Percentiles rank a stretch among this genome's conserved stretches.
phyloP scores from a whole-genome alignment of 345 rosid genomes.

The Pugionium dolabratum region DNA sequence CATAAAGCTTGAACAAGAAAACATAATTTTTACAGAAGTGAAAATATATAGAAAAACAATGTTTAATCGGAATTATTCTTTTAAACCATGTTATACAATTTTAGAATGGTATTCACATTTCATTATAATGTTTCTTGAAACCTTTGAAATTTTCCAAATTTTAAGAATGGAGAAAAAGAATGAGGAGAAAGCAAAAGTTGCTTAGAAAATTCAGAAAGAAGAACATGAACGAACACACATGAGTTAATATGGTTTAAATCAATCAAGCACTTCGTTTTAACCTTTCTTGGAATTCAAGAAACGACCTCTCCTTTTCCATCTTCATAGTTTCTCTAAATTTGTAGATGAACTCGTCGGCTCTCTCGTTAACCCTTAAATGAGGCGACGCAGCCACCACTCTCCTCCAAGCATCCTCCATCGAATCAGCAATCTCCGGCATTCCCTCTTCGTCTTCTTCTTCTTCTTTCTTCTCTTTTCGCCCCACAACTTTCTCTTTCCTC shows the following conservation, averaged over 20 bases:
- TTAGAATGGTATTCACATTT: too few species aligned
- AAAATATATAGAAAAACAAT: not conserved
- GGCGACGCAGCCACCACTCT: constrained; percentile 74
- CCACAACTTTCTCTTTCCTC: constrained; percentile 23
- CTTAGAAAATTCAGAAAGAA: constrained; percentile 18
- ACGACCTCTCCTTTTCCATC: constrained; percentile 63
- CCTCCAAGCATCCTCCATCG: constrained; percentile 82
- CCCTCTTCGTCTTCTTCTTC: constrained; percentile 31
- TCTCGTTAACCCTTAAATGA: constrained; percentile 71
- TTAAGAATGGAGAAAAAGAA: constrained; percentile 12
- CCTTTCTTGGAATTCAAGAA: constrained; percentile 70
- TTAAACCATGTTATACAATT: too few species aligned
- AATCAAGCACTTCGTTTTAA: constrained; percentile 55
- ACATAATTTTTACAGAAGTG: not conserved
- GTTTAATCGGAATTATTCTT: too few species aligned
- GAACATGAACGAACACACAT: not conserved
- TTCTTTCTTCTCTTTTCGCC: constrained; percentile 8
- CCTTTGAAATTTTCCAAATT: not conserved
- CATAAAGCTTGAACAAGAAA: too few species aligned
- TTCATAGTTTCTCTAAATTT: constrained; percentile 64
- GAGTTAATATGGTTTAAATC: not conserved
- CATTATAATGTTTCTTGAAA: not conserved
- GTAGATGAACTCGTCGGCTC: constrained; percentile 81
- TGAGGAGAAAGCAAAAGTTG: constrained; percentile 14
- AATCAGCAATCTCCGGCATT: constrained; percentile 43